Conservation (phyloP, 192 early-diverging fungal genomes). For the Backusella macrospora region DNA sequence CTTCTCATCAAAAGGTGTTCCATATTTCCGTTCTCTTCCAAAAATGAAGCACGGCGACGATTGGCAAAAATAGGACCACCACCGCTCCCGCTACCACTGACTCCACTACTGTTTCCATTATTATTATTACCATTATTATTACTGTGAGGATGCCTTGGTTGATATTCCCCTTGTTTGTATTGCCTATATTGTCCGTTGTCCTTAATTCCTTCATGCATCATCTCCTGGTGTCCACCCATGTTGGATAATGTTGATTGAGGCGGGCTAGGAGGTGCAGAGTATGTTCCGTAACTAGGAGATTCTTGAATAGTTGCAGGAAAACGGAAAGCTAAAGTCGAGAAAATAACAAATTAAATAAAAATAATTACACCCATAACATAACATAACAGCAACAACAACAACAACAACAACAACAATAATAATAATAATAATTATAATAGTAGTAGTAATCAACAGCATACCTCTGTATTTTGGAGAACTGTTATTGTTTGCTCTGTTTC, state of each 20-base stretch:
- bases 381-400: no score
- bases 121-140: not conserved
- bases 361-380: not conserved
- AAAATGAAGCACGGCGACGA: conserved; percentile 27
- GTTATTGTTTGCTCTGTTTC: not conserved
- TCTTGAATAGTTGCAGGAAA: conserved; percentile 43
- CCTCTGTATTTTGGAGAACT: conserved; percentile 12
- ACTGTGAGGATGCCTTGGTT: not conserved
- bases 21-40: conserved; percentile 22
- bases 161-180: not conserved
- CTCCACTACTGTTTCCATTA: conserved; percentile 3
- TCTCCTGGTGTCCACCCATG: conserved; percentile 16
- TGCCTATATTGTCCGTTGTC: conserved; percentile 1
- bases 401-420: no score
- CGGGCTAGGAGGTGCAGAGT: conserved; percentile 43
- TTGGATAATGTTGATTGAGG: conserved; percentile 26
- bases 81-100: not conserved
- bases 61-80: not conserved
- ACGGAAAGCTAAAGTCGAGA: conserved; percentile 14
- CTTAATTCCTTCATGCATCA: conserved; percentile 5
- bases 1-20: conserved; percentile 27
- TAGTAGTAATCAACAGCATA: not conserved
- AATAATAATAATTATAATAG: no score
- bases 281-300: conserved; percentile 32
- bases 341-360: not conserved